A percentile compares a stretch with the other conserved stretches of the same genome.
Conservation (phyloP, 2,329 filamentous ascomycete genomes). For the Lasiodiplodia citricola region DNA sequence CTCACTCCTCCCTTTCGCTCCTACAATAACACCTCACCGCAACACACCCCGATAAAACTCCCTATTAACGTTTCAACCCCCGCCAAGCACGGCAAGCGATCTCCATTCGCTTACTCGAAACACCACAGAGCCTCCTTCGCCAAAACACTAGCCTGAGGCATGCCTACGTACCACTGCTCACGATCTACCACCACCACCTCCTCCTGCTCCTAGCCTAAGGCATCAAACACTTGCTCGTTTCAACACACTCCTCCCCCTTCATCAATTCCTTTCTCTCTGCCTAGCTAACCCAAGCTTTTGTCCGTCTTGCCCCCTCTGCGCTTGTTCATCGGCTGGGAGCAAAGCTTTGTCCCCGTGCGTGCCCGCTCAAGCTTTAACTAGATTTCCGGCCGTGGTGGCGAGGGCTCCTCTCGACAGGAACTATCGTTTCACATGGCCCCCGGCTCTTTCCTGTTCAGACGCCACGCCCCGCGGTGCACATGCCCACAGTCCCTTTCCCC, state of each 20-base stretch:
- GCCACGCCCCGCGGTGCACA: too few relatives aligned
- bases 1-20: background rate
- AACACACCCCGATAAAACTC: background rate
- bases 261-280: background rate
- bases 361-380: background rate
- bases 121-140: background rate
- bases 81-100: background rate
- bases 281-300: too few relatives aligned
- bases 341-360: background rate
- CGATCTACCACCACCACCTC: background rate
- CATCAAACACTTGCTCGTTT: background rate
- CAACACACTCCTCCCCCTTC: background rate
- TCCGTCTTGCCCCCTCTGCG: too few relatives aligned
- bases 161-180: background rate
- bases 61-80: slow-evolving; percentile 8
- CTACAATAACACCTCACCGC: background rate
- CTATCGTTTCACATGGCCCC: background rate
- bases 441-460: too few relatives aligned
- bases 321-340: background rate
- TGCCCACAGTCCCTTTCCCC: background rate
- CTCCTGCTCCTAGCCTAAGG: background rate
- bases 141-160: slow-evolving; percentile 2
- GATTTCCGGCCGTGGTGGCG: background rate
- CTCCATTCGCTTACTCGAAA: background rate
- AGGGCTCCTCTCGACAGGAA: background rate